These are phyloP conservation scores for Amniculicola lignicola DNA, from an alignment of 495 filamentous ascomycete genomes.

Conservation along the genomic window DNA sequence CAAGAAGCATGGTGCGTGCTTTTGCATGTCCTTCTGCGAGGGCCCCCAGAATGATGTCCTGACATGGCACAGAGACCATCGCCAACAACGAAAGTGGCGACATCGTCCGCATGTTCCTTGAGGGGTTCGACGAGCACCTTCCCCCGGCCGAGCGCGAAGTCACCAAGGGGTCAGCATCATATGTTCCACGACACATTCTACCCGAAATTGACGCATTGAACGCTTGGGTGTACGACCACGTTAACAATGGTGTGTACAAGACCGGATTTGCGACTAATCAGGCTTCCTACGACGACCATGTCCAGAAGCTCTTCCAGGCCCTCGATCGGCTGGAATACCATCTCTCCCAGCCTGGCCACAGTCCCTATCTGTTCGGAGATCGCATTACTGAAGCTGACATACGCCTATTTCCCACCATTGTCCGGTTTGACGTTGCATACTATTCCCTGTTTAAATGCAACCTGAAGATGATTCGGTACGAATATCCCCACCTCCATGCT, in stretches of 20 bases:
- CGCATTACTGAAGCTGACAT: slow-evolving; percentile 67
- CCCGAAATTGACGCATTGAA: slow-evolving; percentile 60
- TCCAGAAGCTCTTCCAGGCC: slow-evolving; percentile 59
- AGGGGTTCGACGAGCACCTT: slow-evolving; percentile 55
- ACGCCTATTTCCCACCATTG: slow-evolving; percentile 61
- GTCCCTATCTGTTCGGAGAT: slow-evolving; percentile 63
- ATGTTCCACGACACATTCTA: slow-evolving; percentile 56
- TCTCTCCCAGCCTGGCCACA: slow-evolving; percentile 47
- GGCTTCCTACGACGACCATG: slow-evolving; percentile 59
- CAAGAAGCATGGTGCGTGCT: slow-evolving; percentile 48
- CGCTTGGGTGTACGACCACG: slow-evolving; percentile 61
- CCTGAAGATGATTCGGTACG: slow-evolving; percentile 64
- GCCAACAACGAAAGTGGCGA: slow-evolving; percentile 44
- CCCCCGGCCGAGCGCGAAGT: slow-evolving; percentile 44
- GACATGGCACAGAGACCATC: slow-evolving; percentile 34
- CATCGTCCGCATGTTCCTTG: slow-evolving; percentile 41
- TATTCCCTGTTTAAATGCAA: slow-evolving; percentile 68
- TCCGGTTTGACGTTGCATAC: slow-evolving; percentile 67
- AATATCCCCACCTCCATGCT: slow-evolving; percentile 64
- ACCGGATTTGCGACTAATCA: slow-evolving; percentile 64
- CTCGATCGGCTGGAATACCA: slow-evolving; percentile 63
- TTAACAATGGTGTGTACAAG: slow-evolving; percentile 74
- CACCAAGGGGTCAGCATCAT: slow-evolving; percentile 46
- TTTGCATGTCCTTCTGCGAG: not conserved
- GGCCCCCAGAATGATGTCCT: not conserved